phyloP scores from a whole-genome alignment of 2,329 filamentous ascomycete species.

The Diaporthe capsici region DNA sequence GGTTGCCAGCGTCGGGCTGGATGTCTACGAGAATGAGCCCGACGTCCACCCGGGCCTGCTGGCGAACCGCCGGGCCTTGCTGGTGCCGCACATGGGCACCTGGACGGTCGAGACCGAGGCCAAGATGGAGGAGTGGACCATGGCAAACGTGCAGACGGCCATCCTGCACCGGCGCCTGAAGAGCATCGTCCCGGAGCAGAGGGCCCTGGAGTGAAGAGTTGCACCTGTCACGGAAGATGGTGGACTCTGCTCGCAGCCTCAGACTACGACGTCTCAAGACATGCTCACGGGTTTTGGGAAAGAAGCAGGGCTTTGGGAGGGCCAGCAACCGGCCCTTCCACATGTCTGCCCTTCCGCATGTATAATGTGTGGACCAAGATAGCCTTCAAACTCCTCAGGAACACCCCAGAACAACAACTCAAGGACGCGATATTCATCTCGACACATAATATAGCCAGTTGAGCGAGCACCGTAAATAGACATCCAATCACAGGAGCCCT shows the following conservation, averaged over 20 bases:
- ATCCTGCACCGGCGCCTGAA: constrained; percentile 73
- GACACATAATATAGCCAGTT: not conserved
- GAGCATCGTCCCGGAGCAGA: constrained; percentile 82
- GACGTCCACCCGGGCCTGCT: constrained; percentile 80
- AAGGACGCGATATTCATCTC: not conserved
- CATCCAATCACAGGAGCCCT: not conserved
- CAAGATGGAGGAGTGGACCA: constrained; percentile 82
- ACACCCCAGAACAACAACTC: not conserved
- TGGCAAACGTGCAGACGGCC: constrained; percentile 77
- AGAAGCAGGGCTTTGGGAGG: no score
- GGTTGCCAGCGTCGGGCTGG: constrained; percentile 80
- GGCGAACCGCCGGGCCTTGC: constrained; percentile 77
- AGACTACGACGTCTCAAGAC: not conserved
- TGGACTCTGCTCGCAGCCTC: not conserved
- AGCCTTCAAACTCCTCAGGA: not conserved
- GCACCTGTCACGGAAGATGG: not conserved
- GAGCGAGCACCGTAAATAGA: not conserved
- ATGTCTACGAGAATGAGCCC: constrained; percentile 89
- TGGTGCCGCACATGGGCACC: constrained; percentile 88
- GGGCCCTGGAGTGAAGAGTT: constrained; percentile 35
- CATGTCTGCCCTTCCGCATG: no score
- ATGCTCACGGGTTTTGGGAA: not conserved
- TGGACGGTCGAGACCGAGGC: constrained; percentile 77
- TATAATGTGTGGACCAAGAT: no score
- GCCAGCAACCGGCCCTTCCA: no score